Conservation (phyloP, 2,329 filamentous ascomycete species). For the Aspergillus flavus region DNA sequence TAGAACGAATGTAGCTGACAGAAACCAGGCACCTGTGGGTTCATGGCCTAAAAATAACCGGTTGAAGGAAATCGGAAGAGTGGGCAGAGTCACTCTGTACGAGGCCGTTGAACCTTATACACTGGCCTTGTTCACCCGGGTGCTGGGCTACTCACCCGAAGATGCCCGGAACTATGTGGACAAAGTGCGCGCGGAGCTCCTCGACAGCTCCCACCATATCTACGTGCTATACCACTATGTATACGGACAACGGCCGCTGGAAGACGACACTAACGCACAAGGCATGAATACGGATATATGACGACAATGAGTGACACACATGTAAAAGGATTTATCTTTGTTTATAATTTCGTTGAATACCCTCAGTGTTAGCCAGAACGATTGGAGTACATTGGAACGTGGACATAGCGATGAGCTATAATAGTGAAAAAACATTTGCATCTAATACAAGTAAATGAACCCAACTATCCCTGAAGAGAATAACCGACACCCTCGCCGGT, state of each 20-base stretch:
- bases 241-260: conserved; percentile 34
- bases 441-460: background rate
- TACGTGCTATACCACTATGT: conserved; percentile 36
- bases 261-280: conserved; percentile 11
- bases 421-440: background rate
- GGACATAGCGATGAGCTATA: background rate
- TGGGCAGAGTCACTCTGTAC: conserved; percentile 32
- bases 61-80: conserved; percentile 38
- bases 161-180: conserved; percentile 34
- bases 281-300: background rate
- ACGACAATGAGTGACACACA: conserved; percentile 15
- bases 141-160: conserved; percentile 36
- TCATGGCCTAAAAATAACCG: conserved; percentile 37
- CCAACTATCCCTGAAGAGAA: conserved; percentile 42
- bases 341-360: background rate
- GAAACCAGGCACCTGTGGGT: conserved; percentile 34
- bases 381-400: background rate
- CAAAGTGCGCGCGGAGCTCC: conserved; percentile 31
- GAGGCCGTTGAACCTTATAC: conserved; percentile 43
- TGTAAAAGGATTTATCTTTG: conserved; percentile 5
- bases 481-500: conserved; percentile 48
- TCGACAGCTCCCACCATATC: conserved; percentile 28
- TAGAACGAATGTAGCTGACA: conserved; percentile 8
- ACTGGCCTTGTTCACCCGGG: conserved; percentile 41
- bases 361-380: background rate